Evolutionary conservation across 1,139 yeast species (phyloP).

Genomic region (Kurtzmaniella quercitrusa): DNA sequence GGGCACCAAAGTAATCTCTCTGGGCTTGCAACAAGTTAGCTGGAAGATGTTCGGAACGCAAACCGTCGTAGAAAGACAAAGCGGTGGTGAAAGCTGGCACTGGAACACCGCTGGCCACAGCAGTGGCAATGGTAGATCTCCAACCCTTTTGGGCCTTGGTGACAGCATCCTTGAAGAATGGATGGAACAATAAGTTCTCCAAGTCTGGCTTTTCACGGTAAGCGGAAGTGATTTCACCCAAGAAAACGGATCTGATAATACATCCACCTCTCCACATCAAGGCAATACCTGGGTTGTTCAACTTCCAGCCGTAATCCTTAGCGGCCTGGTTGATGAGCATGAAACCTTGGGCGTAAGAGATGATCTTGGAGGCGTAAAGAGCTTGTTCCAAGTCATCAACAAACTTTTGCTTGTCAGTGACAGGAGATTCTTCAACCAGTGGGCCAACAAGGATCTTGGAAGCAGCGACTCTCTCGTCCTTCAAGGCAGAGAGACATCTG

Average conservation of each 20-base stretch:
- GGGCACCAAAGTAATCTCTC: slow-evolving; percentile 99
- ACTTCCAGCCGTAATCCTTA: slow-evolving; percentile 92
- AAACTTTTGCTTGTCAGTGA: slow-evolving; percentile 76
- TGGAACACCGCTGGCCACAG: slow-evolving; percentile 86
- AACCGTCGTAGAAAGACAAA: slow-evolving; percentile 96
- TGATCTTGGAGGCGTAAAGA: slow-evolving; percentile 95
- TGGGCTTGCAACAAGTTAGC: slow-evolving; percentile 99
- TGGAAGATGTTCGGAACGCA: slow-evolving; percentile 92
- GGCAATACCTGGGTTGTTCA: slow-evolving; percentile 97
- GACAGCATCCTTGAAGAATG: slow-evolving; percentile 90
- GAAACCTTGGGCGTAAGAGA: slow-evolving; percentile 98
- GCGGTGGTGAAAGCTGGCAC: slow-evolving; percentile 98
- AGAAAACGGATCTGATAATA: slow-evolving; percentile 97
- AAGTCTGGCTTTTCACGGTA: slow-evolving; percentile 90
- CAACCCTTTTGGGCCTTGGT: slow-evolving; percentile 92
- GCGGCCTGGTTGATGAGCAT: slow-evolving; percentile 99
- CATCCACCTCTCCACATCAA: slow-evolving; percentile 99
- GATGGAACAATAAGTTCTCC: slow-evolving; percentile 92
- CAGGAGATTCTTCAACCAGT: slow-evolving; percentile 45
- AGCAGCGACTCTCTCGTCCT: slow-evolving; percentile 86
- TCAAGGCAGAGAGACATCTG: slow-evolving; percentile 91
- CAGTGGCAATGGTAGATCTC: slow-evolving; percentile 82
- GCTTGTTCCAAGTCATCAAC: slow-evolving; percentile 97
- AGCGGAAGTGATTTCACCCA: slow-evolving; percentile 95
- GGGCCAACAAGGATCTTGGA: slow-evolving; percentile 80